These are phyloP conservation scores for Mortierella sp. DNA, from an alignment of 371 early-diverging fungal species.

Conservation along the genomic window DNA sequence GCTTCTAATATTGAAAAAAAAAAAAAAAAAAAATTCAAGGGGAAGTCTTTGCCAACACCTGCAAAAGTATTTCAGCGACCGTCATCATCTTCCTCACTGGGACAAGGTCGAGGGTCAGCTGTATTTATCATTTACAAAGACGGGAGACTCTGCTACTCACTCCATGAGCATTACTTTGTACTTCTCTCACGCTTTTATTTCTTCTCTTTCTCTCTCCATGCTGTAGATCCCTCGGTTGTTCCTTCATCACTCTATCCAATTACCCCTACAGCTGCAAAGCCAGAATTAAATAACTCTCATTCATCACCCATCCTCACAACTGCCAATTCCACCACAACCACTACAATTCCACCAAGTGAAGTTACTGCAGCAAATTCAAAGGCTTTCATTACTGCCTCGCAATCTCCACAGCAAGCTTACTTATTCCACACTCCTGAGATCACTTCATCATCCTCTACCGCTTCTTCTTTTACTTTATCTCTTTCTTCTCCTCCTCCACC, in stretches of 20 bases:
- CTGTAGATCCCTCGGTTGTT: background rate
- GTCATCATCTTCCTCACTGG: background rate
- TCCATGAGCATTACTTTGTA: background rate
- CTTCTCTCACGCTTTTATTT: background rate
- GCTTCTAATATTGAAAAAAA: background rate
- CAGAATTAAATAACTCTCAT: background rate
- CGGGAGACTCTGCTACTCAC: background rate
- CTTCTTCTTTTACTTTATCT: no score
- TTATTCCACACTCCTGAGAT: no score
- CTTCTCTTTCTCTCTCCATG: background rate
- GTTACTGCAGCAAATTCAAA: background rate
- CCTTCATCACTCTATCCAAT: background rate
- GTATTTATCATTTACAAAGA: background rate
- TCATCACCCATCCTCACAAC: background rate
- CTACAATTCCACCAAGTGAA: background rate
- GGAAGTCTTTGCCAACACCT: conserved; percentile 3
- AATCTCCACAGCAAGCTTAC: no score
- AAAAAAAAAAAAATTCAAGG: conserved; percentile 1
- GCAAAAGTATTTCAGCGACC: no score
- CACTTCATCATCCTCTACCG: background rate
- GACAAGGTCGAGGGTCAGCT: background rate
- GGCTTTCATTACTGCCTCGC: background rate
- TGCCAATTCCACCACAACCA: no score
- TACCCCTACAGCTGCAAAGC: background rate
- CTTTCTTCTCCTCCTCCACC: background rate